Conservation (phyloP, 345 rosid species). For the Lepidium sativum region DNA sequence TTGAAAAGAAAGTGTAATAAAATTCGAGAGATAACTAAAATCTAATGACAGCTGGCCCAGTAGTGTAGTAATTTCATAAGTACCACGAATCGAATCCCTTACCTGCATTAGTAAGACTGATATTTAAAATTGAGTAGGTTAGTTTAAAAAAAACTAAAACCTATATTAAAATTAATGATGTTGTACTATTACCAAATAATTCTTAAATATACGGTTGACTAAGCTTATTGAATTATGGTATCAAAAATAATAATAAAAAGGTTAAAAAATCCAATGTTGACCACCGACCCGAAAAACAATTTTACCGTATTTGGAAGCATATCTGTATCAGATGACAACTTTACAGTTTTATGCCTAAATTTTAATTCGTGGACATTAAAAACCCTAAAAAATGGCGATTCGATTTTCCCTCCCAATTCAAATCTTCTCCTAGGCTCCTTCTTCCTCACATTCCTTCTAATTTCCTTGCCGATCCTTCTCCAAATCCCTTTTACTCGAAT, state of each 20-base stretch:
- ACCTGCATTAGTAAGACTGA: too few relatives aligned
- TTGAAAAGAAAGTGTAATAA: too few relatives aligned
- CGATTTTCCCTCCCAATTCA: conserved; percentile 25
- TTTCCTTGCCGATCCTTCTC: background rate
- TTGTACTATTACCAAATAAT: too few relatives aligned
- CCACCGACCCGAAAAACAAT: background rate
- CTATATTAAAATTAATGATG: too few relatives aligned
- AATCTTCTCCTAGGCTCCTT: background rate
- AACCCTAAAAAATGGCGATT: conserved; percentile 17
- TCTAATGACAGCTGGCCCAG: too few relatives aligned
- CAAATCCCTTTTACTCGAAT: background rate
- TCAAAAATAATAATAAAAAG: background rate
- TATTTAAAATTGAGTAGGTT: too few relatives aligned
- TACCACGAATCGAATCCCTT: too few relatives aligned
- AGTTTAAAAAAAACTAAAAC: too few relatives aligned
- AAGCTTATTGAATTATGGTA: background rate
- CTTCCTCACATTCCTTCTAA: background rate
- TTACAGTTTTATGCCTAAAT: conserved; percentile 4
- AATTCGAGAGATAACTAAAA: too few relatives aligned
- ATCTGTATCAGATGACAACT: background rate
- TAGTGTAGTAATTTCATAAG: too few relatives aligned
- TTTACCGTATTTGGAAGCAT: background rate
- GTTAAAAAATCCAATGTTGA: background rate
- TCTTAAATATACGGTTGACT: background rate
- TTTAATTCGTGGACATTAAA: background rate